Conservation (phyloP, 148 eudicot genomes). For the Rhododendron simsii region DNA sequence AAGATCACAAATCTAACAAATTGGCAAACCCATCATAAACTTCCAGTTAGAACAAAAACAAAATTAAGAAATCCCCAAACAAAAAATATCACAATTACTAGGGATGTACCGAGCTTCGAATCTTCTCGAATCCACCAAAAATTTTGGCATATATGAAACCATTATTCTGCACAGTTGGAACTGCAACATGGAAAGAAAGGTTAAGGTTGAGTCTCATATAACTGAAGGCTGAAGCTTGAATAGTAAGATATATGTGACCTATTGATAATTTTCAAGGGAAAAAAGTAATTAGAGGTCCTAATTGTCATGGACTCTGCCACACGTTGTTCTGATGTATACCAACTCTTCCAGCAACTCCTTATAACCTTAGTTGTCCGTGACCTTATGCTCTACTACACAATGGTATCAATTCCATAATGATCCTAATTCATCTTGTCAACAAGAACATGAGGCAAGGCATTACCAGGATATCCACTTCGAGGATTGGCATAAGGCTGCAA, state of each 20-base stretch:
- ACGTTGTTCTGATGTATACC: not conserved
- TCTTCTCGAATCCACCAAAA: slow-evolving; percentile 89
- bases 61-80: not conserved
- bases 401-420: not conserved
- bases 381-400: slow-evolving; percentile 3
- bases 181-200: slow-evolving; percentile 35
- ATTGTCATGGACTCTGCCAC: not conserved
- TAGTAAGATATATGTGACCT: not conserved
- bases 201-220: not conserved
- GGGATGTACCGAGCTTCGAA: slow-evolving; percentile 65
- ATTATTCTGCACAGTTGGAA: slow-evolving; percentile 58
- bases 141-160: slow-evolving; percentile 92
- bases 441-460: not conserved
- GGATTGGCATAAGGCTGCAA: slow-evolving; percentile 84
- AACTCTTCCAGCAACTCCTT: not conserved
- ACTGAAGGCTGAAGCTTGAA: not conserved
- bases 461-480: slow-evolving; percentile 72
- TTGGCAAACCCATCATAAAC: slow-evolving; percentile 18
- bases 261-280: not conserved
- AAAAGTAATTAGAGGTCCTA: not conserved
- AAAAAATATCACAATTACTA: slow-evolving; percentile 9
- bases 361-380: not conserved
- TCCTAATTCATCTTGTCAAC: not conserved
- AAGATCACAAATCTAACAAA: slow-evolving; percentile 87
- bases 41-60: slow-evolving; percentile 2